These are phyloP conservation scores for Pyrenochaeta sp. DNA, from an alignment of 2,329 filamentous ascomycete genomes.

Conservation along the genomic window DNA sequence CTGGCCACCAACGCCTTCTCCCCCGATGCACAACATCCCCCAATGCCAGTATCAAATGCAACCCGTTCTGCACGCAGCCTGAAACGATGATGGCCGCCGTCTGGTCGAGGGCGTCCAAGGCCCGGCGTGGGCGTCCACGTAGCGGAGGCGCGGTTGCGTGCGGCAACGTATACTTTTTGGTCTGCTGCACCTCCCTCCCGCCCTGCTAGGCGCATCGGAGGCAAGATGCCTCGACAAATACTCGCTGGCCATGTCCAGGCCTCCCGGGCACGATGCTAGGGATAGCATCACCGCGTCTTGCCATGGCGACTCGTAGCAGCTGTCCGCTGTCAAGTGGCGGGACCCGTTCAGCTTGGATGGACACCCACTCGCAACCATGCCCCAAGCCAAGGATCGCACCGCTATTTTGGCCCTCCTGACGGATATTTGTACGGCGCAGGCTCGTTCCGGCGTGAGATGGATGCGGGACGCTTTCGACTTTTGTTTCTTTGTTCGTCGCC, in stretches of 20 bases:
- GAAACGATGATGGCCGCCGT: constrained; percentile 27
- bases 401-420: constrained; percentile 18
- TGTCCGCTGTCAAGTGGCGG: constrained; percentile 35
- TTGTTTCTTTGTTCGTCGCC: too few species aligned
- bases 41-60: constrained; percentile 32
- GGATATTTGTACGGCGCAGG: constrained; percentile 31
- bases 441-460: constrained; percentile 9
- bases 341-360: constrained; percentile 38
- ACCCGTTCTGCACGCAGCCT: constrained; percentile 32
- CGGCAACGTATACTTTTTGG: constrained; percentile 26
- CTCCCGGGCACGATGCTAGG: constrained; percentile 34
- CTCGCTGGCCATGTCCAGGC: constrained; percentile 32
- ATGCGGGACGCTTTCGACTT: too few species aligned
- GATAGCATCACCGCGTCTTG: constrained; percentile 28
- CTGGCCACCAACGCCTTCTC: constrained; percentile 27
- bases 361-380: constrained; percentile 28
- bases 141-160: constrained; percentile 34
- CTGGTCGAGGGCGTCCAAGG: constrained; percentile 23
- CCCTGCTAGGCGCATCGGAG: constrained; percentile 32
- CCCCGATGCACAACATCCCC: constrained; percentile 37
- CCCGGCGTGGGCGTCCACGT: constrained; percentile 32
- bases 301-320: constrained; percentile 33
- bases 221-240: constrained; percentile 36
- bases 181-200: constrained; percentile 30
- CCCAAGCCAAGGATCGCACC: constrained; percentile 33